These are phyloP conservation scores for Fraxinus excelsior DNA, from an alignment of 257 asterid genomes.

Conservation along the genomic window DNA sequence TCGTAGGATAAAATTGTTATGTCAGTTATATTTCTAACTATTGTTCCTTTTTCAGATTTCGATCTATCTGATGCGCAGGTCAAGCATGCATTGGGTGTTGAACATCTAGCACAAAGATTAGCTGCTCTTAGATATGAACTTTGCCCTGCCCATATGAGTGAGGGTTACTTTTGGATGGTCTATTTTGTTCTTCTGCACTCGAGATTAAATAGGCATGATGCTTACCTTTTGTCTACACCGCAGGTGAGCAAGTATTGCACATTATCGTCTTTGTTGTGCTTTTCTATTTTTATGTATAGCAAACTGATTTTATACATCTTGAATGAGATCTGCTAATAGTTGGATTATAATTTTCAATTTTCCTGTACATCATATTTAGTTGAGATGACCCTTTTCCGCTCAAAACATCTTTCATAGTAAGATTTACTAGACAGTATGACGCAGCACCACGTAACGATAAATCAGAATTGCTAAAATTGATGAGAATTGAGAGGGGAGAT, in stretches of 20 bases:
- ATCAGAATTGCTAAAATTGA: neutral
- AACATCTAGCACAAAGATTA: conserved; percentile 82
- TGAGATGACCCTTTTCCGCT: conserved; percentile 14
- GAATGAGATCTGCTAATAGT: conserved; percentile 18
- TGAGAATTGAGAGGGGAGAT: neutral
- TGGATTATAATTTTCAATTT: conserved; percentile 8
- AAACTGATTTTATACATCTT: neutral
- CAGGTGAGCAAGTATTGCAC: conserved; percentile 58
- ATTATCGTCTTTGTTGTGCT: neutral
- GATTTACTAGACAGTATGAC: neutral
- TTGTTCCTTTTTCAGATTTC: conserved; percentile 58
- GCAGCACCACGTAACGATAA: neutral
- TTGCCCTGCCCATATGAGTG: conserved; percentile 91
- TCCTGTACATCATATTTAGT: neutral
- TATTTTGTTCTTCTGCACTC: conserved; percentile 93
- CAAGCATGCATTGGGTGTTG: conserved; percentile 81
- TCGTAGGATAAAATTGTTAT: neutral
- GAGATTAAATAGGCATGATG: conserved; percentile 74
- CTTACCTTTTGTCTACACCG: conserved; percentile 69
- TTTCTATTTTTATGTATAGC: neutral
- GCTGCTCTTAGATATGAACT: conserved; percentile 95
- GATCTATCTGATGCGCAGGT: conserved; percentile 72
- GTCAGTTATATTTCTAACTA: conserved; percentile 23
- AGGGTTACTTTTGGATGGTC: conserved; percentile 97
- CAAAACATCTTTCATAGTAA: conserved; percentile 10